Evolutionary conservation across 495 filamentous ascomycete genomes (phyloP).

Genomic region (Sphaerosporella brunnea): DNA sequence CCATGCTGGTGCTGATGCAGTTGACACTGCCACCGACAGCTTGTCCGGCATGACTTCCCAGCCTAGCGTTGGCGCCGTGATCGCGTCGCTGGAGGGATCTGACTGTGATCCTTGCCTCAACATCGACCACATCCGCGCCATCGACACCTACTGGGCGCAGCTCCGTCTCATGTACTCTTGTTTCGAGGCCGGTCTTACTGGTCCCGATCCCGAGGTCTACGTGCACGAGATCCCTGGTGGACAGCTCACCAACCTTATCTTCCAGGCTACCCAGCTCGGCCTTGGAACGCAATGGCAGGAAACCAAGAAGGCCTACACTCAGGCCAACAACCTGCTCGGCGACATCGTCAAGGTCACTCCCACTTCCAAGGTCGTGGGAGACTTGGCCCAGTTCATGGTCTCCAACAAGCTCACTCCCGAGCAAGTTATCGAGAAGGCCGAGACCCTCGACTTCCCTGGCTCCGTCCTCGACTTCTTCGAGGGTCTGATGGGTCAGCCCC

Average conservation of each 20-base stretch:
- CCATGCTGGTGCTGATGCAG: slow-evolving; percentile 81
- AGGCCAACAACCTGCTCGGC: slow-evolving; percentile 86
- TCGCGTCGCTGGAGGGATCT: slow-evolving; percentile 76
- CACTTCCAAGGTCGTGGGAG: slow-evolving; percentile 98
- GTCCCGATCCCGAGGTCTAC: slow-evolving; percentile 94
- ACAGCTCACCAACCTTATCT: slow-evolving; percentile 97
- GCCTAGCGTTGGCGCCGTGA: slow-evolving; percentile 85
- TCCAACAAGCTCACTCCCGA: slow-evolving; percentile 79
- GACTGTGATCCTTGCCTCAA: slow-evolving; percentile 66
- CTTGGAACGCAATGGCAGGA: slow-evolving; percentile 91
- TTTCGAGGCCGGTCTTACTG: slow-evolving; percentile 87
- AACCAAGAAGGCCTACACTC: slow-evolving; percentile 98
- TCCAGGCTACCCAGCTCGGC: slow-evolving; percentile 92
- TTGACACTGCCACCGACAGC: slow-evolving; percentile 90
- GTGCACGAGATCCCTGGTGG: slow-evolving; percentile 98
- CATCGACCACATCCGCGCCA: slow-evolving; percentile 56
- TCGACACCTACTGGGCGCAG: slow-evolving; percentile 94
- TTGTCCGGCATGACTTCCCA: slow-evolving; percentile 98
- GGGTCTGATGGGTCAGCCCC: slow-evolving; percentile 96
- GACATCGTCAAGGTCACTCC: slow-evolving; percentile 99
- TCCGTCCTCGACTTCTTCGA: slow-evolving; percentile 98
- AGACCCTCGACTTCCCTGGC: slow-evolving; percentile 91
- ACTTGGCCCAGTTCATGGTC: slow-evolving; percentile 97
- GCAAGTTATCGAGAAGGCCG: slow-evolving; percentile 73
- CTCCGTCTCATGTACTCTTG: slow-evolving; percentile 91